These are phyloP conservation scores for Lentinula lateritia DNA, from an alignment of 768 basidiomycete genomes.

Conservation along the genomic window DNA sequence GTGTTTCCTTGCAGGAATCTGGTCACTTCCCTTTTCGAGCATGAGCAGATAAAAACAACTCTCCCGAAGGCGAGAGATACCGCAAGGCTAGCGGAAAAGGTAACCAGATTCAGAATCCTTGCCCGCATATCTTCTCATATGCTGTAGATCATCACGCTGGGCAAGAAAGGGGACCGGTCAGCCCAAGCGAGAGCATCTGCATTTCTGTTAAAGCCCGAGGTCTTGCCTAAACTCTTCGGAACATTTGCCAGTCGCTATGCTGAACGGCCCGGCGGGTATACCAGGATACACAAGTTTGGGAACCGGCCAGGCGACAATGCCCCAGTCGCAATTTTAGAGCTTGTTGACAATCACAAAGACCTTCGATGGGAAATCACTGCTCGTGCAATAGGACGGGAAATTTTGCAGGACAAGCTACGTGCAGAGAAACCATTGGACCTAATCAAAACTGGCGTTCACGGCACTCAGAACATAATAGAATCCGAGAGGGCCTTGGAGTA, in stretches of 20 bases:
- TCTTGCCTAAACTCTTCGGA: slow-evolving; percentile 80
- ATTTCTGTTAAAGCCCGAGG: slow-evolving; percentile 68
- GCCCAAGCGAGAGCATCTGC: slow-evolving; percentile 69
- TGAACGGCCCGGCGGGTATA: slow-evolving; percentile 86
- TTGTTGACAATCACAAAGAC: slow-evolving; percentile 94
- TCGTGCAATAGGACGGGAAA: slow-evolving; percentile 81
- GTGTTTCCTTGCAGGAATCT: slow-evolving; percentile 59
- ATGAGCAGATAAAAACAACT: slow-evolving; percentile 95
- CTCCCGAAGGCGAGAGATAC: slow-evolving; percentile 92
- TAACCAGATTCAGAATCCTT: slow-evolving; percentile 15
- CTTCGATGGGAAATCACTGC: slow-evolving; percentile 86
- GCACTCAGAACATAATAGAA: slow-evolving; percentile 40
- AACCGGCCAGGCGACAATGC: slow-evolving; percentile 90
- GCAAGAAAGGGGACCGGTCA: slow-evolving; percentile 74
- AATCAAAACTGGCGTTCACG: slow-evolving; percentile 45
- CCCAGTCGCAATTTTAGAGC: slow-evolving; percentile 83
- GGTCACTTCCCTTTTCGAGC: slow-evolving; percentile 89
- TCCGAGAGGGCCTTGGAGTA: slow-evolving; percentile 38
- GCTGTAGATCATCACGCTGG: slow-evolving; percentile 80
- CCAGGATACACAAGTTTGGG: slow-evolving; percentile 90
- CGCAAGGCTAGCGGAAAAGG: slow-evolving; percentile 91
- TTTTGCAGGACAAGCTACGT: slow-evolving; percentile 52
- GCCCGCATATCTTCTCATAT: neutral
- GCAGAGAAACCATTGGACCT: slow-evolving; percentile 36
- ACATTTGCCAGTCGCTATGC: slow-evolving; percentile 79